Evolutionary conservation across 306 rosid genomes (phyloP).

Genomic region (Arachis stenosperma): DNA sequence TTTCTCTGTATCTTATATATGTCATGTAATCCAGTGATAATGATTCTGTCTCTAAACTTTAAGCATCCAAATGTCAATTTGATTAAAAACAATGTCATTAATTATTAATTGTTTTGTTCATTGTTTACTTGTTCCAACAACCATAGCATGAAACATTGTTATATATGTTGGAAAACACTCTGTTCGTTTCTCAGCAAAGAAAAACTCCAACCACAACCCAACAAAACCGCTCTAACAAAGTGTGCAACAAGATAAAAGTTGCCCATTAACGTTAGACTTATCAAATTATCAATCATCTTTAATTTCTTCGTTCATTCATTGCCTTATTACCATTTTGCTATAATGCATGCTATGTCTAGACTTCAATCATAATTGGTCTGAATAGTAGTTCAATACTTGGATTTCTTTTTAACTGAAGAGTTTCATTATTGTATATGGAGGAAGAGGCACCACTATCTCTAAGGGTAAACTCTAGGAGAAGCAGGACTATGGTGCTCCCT

Average conservation of each 20-base stretch:
- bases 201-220: conserved; percentile 36
- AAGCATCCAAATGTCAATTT: conserved; percentile 43
- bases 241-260: background rate
- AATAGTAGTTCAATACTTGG: conserved; percentile 17
- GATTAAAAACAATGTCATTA: background rate
- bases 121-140: conserved; percentile 31
- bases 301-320: too few relatives aligned
- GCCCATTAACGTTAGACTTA: background rate
- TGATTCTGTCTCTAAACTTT: conserved; percentile 9
- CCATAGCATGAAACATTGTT: conserved; percentile 32
- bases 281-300: conserved; percentile 9
- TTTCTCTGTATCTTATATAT: conserved; percentile 23
- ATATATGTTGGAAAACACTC: conserved; percentile 19
- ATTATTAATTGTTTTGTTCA: background rate
- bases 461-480: conserved; percentile 51
- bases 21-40: conserved; percentile 24
- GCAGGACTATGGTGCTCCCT: conserved; percentile 46
- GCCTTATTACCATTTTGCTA: background rate
- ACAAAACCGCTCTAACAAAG: conserved; percentile 30
- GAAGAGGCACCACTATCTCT: conserved; percentile 38
- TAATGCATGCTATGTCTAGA: background rate
- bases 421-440: conserved; percentile 44
- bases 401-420: background rate
- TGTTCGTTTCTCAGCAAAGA: conserved; percentile 8
- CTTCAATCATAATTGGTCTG: conserved; percentile 25